Evolutionary conservation across 257 asterid genomes (phyloP), one percentile per base, ranked within the genome.

Genomic region (Solanum virginianum): DNA sequence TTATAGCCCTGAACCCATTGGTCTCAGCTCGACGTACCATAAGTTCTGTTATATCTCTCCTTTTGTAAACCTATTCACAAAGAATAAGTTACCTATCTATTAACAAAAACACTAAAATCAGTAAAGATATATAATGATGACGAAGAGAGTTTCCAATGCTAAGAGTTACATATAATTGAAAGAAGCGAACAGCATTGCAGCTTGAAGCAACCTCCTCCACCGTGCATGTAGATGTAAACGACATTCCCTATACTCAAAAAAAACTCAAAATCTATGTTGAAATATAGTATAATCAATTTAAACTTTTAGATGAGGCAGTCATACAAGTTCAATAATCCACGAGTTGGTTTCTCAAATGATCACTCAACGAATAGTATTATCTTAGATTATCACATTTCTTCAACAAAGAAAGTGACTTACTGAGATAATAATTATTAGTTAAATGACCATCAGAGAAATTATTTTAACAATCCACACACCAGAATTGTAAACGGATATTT

Each of bases 131-230:
- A 69, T 18, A 56, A 63, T 74, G 82, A 54, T 15, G 51, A 36
- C 41, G 41, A 45, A 72, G 62, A 65, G 68, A 85, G 17, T 41
- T 51, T 11, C 45, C 75, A 13, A n/a, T 55, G 80, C 41, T 36
- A 82, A 11, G 47, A 68, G n/a, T 26, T 90, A 92, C 97, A 77
- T 93, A 91, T 85, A 88, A 41, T 84, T 93, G 97, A 90, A 89
- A 93, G 90, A 93, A 93, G 82, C 94, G 93, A 87, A 89, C 88
- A 71, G 95, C 93, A 36, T 90, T 85, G 86, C 93, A 90, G 91
- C 95, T 93, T 1, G 93, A 89, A 82, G 95, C 92, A 81, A 93
- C 97, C 86, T 93, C 97, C 88, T 92, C 94, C 66, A 93, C 39
- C 0, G 91, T 88, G 88, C 95, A 90, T 56, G 85, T 91, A 20